Percentiles rank a stretch among this genome's conserved stretches.
Evolutionary conservation across 768 basidiomycete species (phyloP).

Genomic region (Leucocoprinus sp.): DNA sequence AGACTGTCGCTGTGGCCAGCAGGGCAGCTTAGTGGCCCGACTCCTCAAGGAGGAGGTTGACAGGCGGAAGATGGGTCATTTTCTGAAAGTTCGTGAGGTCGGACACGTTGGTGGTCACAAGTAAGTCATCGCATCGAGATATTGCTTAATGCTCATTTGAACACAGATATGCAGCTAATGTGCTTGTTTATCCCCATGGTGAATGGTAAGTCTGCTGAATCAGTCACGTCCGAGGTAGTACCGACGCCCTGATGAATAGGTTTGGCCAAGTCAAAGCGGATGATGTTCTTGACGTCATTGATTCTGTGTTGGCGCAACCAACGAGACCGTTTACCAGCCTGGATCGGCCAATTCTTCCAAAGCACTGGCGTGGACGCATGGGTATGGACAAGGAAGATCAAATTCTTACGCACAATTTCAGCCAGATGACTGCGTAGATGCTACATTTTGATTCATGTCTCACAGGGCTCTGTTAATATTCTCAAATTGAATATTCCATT

Average conservation of each 20-base stretch:
- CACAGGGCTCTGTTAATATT: slow-evolving; percentile 17
- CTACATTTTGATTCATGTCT: not conserved
- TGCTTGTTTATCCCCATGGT: slow-evolving; percentile 60
- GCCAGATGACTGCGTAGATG: not conserved
- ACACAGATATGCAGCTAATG: slow-evolving; percentile 57
- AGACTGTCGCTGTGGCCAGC: slow-evolving; percentile 73
- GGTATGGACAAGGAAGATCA: slow-evolving; percentile 56
- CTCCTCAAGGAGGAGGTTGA: slow-evolving; percentile 47
- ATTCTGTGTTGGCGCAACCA: slow-evolving; percentile 29
- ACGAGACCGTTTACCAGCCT: slow-evolving; percentile 19
- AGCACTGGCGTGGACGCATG: slow-evolving; percentile 68
- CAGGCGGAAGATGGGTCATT: slow-evolving; percentile 23
- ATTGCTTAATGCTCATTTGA: not conserved
- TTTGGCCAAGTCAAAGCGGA: slow-evolving; percentile 51
- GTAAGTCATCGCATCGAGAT: slow-evolving; percentile 34
- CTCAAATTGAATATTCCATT: slow-evolving; percentile 23
- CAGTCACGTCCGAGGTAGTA: slow-evolving; percentile 1
- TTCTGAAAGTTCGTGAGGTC: slow-evolving; percentile 50
- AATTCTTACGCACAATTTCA: slow-evolving; percentile 16
- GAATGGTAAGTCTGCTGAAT: slow-evolving; percentile 47
- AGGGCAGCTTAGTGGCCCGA: slow-evolving; percentile 47
- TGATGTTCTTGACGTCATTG: slow-evolving; percentile 48
- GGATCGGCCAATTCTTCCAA: slow-evolving; percentile 31
- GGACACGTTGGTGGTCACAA: slow-evolving; percentile 82
- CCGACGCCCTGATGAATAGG: slow-evolving; percentile 28